phyloP scores from a whole-genome alignment of 148 eudicot genomes.

The Rhododendron henanense region DNA sequence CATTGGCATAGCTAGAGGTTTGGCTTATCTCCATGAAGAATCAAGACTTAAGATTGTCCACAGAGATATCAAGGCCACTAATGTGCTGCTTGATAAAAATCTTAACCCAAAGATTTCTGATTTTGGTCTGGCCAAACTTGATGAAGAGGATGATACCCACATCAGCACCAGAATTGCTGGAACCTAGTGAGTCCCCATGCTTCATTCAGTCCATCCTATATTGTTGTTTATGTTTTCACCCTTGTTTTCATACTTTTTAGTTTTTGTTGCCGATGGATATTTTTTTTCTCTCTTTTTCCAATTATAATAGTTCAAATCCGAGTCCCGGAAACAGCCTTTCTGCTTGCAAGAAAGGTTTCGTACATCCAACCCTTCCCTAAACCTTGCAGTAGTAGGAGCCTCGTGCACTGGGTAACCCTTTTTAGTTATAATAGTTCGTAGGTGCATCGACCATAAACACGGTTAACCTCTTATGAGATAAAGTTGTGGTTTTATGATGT shows the following conservation, averaged over 20 bases:
- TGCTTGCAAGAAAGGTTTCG: constrained; percentile 23
- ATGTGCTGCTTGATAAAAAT: constrained; percentile 50
- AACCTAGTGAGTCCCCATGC: constrained; percentile 29
- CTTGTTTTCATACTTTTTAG: no score
- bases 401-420: background rate
- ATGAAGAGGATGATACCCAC: constrained; percentile 46
- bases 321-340: no score
- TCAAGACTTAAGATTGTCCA: constrained; percentile 53
- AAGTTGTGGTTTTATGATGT: background rate
- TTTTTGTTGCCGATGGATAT: background rate
- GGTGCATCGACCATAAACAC: background rate
- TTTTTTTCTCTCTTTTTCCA: background rate
- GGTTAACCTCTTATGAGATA: background rate
- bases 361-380: background rate
- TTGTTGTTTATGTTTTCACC: background rate
- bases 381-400: background rate
- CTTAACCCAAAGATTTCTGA: constrained; percentile 44
- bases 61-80: constrained; percentile 52
- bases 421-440: background rate
- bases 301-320: background rate
- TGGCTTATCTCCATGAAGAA: constrained; percentile 48
- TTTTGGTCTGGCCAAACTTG: constrained; percentile 45
- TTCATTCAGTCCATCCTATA: background rate
- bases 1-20: constrained; percentile 39
- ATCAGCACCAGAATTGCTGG: constrained; percentile 51